Evolutionary conservation across 2,329 filamentous ascomycete genomes (phyloP), one percentile per base, ranked within the genome.

Genomic region (Cyphellophora europaea): DNA sequence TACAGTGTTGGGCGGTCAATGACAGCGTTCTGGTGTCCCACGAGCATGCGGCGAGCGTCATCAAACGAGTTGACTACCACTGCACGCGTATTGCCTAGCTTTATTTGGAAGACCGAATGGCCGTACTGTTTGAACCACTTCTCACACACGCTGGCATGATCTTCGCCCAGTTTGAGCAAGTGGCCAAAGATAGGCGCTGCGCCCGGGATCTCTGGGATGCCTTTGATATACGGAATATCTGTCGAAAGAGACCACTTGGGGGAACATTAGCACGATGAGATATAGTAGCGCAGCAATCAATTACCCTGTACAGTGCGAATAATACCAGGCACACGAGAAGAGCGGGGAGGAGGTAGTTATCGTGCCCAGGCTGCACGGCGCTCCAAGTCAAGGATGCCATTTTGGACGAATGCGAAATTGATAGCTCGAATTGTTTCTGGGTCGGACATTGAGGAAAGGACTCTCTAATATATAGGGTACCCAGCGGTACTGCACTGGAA

Each of bases 11-110:
- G 82, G 1, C 82, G 71, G 4, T 79, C 82, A 48, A 85, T 84
- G 40, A 85, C 61, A 0, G 80, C 72, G 1, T 79, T 80, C 49
- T 85, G 80, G 47, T 86, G 74, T 1, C 72, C 77, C 49, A 85
- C 75, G 66, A 81, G 82, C 36, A 86, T 66, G 43, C 50, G 66
- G 35, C 69, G 71, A 15, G 82, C 79, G 0, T 77, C 69, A 8
- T 82, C 75, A 47, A 82, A 85, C 0, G 73, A 77, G 48, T 86
- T 87, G 33, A 80, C 79, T 45, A 84, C 82, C 14, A 87, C 67
- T 29, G 28, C 28, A 14, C 28, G 28, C 1, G 51, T 55, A 31
- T 59, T 59, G 10, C 56, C 56, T 2, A 59, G 44, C n/a, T 47
- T 49, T 31, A 59, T 56, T 46, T 79, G 74, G 40, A 77, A 79